phyloP scores from a whole-genome alignment of 1,284 basidiomycete genomes.

The Ustilago lituana region DNA sequence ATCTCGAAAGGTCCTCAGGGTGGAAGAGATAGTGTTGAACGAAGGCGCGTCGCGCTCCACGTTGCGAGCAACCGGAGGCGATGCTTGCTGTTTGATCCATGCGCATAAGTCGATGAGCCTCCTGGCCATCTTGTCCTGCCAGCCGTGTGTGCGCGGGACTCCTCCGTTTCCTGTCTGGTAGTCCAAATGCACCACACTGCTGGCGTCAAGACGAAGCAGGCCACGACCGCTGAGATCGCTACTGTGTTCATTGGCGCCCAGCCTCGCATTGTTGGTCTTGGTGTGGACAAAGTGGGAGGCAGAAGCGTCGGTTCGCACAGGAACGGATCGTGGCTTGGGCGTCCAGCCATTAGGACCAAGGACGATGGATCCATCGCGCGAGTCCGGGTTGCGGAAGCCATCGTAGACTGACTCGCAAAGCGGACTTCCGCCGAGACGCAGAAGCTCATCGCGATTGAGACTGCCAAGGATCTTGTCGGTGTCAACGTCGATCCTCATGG shows the following conservation, averaged over 20 bases:
- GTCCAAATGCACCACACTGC: conserved; percentile 65
- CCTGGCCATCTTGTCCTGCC: conserved; percentile 27
- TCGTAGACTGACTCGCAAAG: conserved; percentile 9
- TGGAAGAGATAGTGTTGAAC: conserved; percentile 20
- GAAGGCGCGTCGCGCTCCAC: conserved; percentile 9
- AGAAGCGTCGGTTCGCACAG: conserved; percentile 24
- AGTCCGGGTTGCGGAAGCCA: conserved; percentile 14
- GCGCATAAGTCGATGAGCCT: conserved; percentile 60
- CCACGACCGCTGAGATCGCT: conserved; percentile 8
- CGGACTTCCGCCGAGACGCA: conserved; percentile 12
- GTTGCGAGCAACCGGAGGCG: conserved; percentile 6
- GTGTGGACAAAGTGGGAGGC: conserved; percentile 29
- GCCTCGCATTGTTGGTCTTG: conserved; percentile 19
- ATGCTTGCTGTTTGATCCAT: conserved; percentile 66
- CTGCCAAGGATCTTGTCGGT: conserved; percentile 76
- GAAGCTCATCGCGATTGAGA: conserved; percentile 71
- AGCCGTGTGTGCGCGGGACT: neutral
- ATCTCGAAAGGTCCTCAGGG: conserved; percentile 28
- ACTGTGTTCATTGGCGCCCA: neutral
- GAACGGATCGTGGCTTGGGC: conserved; percentile 33
- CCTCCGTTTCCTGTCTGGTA: conserved; percentile 20
- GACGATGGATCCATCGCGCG: conserved; percentile 40
- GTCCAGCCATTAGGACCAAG: conserved; percentile 64
- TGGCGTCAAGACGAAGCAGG: conserved; percentile 30
- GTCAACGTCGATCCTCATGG: conserved; percentile 67